Evolutionary conservation across 2,329 filamentous ascomycete genomes (phyloP).

Genomic region (Aspergillus texensis): DNA sequence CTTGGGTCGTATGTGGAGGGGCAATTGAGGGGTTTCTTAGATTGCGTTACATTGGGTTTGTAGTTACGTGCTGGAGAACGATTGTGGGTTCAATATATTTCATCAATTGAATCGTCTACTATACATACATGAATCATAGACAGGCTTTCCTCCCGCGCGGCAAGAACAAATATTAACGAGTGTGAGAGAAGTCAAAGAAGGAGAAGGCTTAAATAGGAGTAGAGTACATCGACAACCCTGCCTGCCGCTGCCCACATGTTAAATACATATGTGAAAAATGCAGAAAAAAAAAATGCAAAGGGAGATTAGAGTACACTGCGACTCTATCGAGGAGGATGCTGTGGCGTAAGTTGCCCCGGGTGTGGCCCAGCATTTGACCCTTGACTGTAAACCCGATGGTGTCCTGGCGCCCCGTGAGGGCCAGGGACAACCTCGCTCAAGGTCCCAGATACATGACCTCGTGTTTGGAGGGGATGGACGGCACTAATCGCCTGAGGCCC

Average conservation of each 20-base stretch:
- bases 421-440: constrained; percentile 27
- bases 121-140: constrained; percentile 20
- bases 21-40: neutral
- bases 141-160: constrained; percentile 2
- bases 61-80: neutral
- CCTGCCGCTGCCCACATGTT: neutral
- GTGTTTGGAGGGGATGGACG: constrained; percentile 32
- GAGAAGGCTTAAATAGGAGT: neutral
- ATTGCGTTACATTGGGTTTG: neutral
- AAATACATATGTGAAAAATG: constrained; percentile 9
- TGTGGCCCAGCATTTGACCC: constrained; percentile 34
- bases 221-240: constrained; percentile 17
- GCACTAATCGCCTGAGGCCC: constrained; percentile 23
- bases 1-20: neutral
- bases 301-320: neutral
- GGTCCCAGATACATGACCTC: constrained; percentile 26
- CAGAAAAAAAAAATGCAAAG: constrained; percentile 13
- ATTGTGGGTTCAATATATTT: neutral
- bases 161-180: neutral
- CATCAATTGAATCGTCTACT: constrained; percentile 24
- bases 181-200: neutral
- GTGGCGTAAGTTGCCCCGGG: constrained; percentile 29
- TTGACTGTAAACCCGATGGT: constrained; percentile 44
- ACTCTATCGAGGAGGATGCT: constrained; percentile 31
- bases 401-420: constrained; percentile 22